Conservation (phyloP, 371 early-diverging fungal genomes). For the Mortierella sp. region DNA sequence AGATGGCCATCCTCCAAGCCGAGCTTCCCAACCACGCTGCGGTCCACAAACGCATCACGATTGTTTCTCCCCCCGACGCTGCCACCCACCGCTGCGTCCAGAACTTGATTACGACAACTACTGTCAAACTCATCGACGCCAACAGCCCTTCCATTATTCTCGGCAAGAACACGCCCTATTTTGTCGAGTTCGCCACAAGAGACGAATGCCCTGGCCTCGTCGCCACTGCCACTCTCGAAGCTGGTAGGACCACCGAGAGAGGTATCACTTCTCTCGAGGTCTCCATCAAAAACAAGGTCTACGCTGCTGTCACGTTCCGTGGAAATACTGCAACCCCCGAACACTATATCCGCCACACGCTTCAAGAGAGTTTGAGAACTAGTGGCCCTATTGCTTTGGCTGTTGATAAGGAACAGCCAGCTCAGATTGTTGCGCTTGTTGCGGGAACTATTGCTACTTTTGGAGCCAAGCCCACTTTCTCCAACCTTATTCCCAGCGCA, state of each 20-base stretch:
- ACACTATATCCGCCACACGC: neutral
- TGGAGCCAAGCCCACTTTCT: neutral
- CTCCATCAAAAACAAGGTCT: neutral
- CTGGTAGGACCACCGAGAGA: neutral
- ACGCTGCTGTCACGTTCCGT: neutral
- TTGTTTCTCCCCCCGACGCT: neutral
- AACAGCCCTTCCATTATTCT: too few species aligned
- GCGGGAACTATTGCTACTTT: neutral
- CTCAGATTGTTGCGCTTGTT: neutral
- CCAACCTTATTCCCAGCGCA: too few species aligned
- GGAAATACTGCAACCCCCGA: neutral
- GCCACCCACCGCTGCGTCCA: neutral
- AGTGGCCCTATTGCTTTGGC: neutral
- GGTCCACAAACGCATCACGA: neutral
- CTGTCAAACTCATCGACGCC: neutral
- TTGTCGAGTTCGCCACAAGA: neutral
- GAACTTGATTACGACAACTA: neutral
- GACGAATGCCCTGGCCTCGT: neutral
- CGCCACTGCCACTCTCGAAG: neutral
- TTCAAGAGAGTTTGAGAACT: neutral
- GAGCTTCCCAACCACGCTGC: neutral
- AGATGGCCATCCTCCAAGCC: neutral
- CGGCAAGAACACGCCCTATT: neutral
- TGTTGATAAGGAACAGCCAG: neutral
- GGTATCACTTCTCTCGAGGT: neutral